Conservation (phyloP, 345 rosid species). For the Toxicodendron radicans region DNA sequence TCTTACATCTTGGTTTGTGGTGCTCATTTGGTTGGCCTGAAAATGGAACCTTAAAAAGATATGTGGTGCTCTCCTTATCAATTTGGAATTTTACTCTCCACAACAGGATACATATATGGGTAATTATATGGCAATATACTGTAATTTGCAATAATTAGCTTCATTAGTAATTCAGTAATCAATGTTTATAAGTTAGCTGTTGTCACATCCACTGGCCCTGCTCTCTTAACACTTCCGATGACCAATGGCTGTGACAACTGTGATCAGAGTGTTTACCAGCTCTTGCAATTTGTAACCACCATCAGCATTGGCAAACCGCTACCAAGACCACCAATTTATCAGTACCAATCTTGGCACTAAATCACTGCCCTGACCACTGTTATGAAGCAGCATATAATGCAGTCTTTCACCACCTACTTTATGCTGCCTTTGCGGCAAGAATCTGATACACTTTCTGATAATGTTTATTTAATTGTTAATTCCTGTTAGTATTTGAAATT, state of each 20-base stretch:
- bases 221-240: no score
- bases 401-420: not conserved
- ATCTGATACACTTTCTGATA: not conserved
- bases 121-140: not conserved
- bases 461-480: not conserved
- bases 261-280: no score
- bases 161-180: no score
- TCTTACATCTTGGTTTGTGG: not conserved
- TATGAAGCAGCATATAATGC: not conserved
- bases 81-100: not conserved
- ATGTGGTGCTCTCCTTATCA: not conserved
- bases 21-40: not conserved
- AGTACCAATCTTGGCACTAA: not conserved
- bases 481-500: constrained; percentile 1
- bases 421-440: not conserved
- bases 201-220: no score
- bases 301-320: not conserved
- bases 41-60: not conserved
- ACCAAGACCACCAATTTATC: not conserved
- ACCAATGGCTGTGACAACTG: no score
- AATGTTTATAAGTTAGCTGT: no score
- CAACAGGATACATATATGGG: not conserved
- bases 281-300: not conserved
- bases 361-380: not conserved
- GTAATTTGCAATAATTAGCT: not conserved